Conservation (phyloP, 2,329 filamentous ascomycete species). For the Cercospora sp. region DNA sequence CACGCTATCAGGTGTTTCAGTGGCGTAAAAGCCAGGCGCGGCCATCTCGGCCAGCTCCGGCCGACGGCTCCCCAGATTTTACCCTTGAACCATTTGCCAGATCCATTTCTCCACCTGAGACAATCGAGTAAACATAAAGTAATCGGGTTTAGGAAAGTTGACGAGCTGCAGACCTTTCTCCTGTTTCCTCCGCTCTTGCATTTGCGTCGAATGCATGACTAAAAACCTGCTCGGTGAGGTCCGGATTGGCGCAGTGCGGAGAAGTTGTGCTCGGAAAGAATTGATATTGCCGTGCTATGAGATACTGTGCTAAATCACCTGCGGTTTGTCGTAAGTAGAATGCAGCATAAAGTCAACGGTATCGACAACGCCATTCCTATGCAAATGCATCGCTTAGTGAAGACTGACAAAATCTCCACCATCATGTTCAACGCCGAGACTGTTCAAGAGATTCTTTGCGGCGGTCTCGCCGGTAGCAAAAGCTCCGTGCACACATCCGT, state of each 20-base stretch:
- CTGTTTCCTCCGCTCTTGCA: not conserved
- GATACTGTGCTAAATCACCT: not conserved
- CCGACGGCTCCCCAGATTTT: not conserved
- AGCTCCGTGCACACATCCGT: conserved; percentile 50
- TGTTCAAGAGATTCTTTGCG: conserved; percentile 44
- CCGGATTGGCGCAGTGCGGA: not conserved
- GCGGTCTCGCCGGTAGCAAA: conserved; percentile 48
- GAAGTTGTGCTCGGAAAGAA: not conserved
- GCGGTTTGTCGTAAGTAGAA: not conserved
- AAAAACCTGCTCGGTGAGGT: not conserved
- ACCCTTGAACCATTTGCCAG: conserved; percentile 3
- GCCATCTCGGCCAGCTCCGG: conserved; percentile 10
- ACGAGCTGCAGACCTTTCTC: not conserved
- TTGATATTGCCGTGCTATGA: conserved; percentile 1
- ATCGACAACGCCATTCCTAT: not conserved
- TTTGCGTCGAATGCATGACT: not conserved
- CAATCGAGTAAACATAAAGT: conserved; percentile 10
- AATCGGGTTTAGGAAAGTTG: not conserved
- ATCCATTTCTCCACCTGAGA: conserved; percentile 8
- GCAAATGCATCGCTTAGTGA: not conserved
- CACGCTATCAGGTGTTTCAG: conserved; percentile 17
- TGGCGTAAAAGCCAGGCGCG: conserved; percentile 5
- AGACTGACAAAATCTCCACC: conserved; percentile 33
- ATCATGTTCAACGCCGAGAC: conserved; percentile 42
- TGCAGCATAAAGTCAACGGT: not conserved